These are phyloP conservation scores for Esteya vermicola DNA, from an alignment of 2,329 filamentous ascomycete species.

Conservation along the genomic window DNA sequence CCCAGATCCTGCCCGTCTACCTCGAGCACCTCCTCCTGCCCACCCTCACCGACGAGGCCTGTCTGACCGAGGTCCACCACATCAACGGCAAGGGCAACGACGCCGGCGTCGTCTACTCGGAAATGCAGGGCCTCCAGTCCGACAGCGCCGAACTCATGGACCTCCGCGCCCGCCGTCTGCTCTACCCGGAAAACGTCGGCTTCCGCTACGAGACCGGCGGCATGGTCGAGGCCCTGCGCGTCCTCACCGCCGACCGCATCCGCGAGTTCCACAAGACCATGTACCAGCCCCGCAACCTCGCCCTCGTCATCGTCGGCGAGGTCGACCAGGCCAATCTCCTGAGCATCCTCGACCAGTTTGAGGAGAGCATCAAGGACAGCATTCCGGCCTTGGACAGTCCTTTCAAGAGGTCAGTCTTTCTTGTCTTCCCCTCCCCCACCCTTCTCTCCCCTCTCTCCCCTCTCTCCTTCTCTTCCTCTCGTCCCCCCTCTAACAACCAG, in stretches of 20 bases:
- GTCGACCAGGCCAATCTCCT: slow-evolving; percentile 71
- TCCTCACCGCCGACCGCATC: slow-evolving; percentile 77
- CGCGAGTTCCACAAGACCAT: slow-evolving; percentile 90
- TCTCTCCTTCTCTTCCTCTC: background rate
- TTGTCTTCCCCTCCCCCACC: background rate
- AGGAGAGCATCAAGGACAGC: slow-evolving; percentile 69
- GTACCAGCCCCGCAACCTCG: slow-evolving; percentile 96
- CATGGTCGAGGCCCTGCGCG: slow-evolving; percentile 81
- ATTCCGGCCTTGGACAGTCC: slow-evolving; percentile 62
- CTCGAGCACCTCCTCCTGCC: slow-evolving; percentile 87
- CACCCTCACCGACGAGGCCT: slow-evolving; percentile 81
- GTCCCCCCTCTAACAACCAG: slow-evolving; percentile 18
- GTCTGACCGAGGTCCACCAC: slow-evolving; percentile 93
- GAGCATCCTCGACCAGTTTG: slow-evolving; percentile 72
- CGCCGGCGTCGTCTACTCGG: slow-evolving; percentile 93
- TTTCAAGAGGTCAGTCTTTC: slow-evolving; percentile 48
- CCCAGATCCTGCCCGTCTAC: slow-evolving; percentile 87
- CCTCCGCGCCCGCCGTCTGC: slow-evolving; percentile 58
- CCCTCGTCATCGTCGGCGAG: slow-evolving; percentile 82
- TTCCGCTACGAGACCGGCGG: slow-evolving; percentile 98
- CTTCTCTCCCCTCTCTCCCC: too few species aligned
- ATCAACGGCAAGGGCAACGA: slow-evolving; percentile 88
- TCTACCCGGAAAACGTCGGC: slow-evolving; percentile 81
- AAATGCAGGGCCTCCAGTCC: slow-evolving; percentile 95
- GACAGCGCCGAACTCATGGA: slow-evolving; percentile 77